These are phyloP conservation scores for Sclerotinia nivalis DNA, from an alignment of 2,329 filamentous ascomycete genomes.

Conservation along the genomic window DNA sequence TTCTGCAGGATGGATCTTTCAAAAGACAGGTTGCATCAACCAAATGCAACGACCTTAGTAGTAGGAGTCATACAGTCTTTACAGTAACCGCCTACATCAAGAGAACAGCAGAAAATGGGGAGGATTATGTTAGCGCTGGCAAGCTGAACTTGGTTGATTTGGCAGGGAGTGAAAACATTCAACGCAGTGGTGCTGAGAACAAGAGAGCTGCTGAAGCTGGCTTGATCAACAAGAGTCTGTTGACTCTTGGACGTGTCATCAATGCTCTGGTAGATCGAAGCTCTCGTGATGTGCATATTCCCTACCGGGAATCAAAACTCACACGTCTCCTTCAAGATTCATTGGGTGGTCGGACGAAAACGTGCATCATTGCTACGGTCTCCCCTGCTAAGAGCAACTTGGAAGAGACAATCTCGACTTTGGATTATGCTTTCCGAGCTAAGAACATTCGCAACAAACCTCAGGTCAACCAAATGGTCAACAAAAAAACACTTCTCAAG, in stretches of 20 bases:
- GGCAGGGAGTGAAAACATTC: slow-evolving; percentile 96
- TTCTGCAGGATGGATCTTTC: slow-evolving; percentile 85
- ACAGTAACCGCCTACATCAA: slow-evolving; percentile 93
- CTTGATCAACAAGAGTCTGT: slow-evolving; percentile 94
- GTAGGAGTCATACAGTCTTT: slow-evolving; percentile 95
- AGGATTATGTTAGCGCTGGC: slow-evolving; percentile 86
- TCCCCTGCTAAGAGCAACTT: slow-evolving; percentile 94
- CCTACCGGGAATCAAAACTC: slow-evolving; percentile 90
- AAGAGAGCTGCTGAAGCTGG: slow-evolving; percentile 95
- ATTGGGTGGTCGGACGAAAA: slow-evolving; percentile 91
- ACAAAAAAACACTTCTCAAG: slow-evolving; percentile 86
- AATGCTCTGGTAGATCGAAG: slow-evolving; percentile 92
- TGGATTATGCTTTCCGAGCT: slow-evolving; percentile 95
- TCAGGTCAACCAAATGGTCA: slow-evolving; percentile 87
- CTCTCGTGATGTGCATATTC: slow-evolving; percentile 68
- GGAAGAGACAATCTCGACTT: slow-evolving; percentile 95
- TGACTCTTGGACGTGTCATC: slow-evolving; percentile 94
- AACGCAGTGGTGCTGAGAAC: slow-evolving; percentile 94
- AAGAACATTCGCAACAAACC: slow-evolving; percentile 99
- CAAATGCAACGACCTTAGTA: slow-evolving; percentile 99
- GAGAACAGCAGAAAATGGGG: slow-evolving; percentile 75
- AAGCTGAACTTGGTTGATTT: slow-evolving; percentile 97
- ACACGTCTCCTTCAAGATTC: slow-evolving; percentile 95
- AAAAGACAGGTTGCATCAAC: slow-evolving; percentile 98
- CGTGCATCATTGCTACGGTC: slow-evolving; percentile 96